These are phyloP conservation scores for Hapsidospora chrysogenum DNA, from an alignment of 495 filamentous ascomycete species.

Conservation along the genomic window DNA sequence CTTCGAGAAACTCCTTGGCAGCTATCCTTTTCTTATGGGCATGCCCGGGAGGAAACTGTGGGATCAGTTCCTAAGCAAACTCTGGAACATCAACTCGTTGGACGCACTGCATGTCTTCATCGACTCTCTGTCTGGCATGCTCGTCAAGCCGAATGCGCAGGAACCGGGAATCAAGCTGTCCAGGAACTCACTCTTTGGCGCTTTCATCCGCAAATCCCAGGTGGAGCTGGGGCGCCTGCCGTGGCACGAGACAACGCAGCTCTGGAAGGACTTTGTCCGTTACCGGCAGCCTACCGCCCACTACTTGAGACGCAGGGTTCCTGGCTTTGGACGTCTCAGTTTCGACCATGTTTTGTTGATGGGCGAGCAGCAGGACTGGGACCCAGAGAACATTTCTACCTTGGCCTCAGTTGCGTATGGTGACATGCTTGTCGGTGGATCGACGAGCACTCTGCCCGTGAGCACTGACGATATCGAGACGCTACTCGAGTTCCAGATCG, in stretches of 20 bases:
- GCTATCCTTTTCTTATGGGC: constrained; percentile 18
- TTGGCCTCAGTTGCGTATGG: constrained; percentile 45
- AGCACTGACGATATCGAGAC: constrained; percentile 76
- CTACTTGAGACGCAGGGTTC: constrained; percentile 54
- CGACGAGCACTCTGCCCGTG: constrained; percentile 22
- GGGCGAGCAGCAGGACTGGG: constrained; percentile 26
- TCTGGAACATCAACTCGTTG: constrained; percentile 74
- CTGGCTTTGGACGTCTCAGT: constrained; percentile 39
- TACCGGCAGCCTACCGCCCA: constrained; percentile 62
- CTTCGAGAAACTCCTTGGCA: constrained; percentile 50
- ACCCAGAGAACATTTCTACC: constrained; percentile 23
- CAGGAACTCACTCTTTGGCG: constrained; percentile 64
- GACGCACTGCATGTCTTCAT: constrained; percentile 65
- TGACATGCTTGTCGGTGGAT: constrained; percentile 34
- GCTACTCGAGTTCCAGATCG: constrained; percentile 73
- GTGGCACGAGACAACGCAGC: constrained; percentile 54
- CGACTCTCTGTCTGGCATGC: constrained; percentile 32
- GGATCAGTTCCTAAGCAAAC: constrained; percentile 66
- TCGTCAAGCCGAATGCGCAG: constrained; percentile 46
- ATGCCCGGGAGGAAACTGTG: constrained; percentile 67
- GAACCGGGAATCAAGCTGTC: constrained; percentile 33
- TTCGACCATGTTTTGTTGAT: constrained; percentile 49
- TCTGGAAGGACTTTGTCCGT: constrained; percentile 67
- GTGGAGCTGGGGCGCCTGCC: constrained; percentile 68
- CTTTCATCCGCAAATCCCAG: constrained; percentile 60